Base-by-base conservation (phyloP, 768 basidiomycete genomes). In the Hydnomerulius pinastri region DNA sequence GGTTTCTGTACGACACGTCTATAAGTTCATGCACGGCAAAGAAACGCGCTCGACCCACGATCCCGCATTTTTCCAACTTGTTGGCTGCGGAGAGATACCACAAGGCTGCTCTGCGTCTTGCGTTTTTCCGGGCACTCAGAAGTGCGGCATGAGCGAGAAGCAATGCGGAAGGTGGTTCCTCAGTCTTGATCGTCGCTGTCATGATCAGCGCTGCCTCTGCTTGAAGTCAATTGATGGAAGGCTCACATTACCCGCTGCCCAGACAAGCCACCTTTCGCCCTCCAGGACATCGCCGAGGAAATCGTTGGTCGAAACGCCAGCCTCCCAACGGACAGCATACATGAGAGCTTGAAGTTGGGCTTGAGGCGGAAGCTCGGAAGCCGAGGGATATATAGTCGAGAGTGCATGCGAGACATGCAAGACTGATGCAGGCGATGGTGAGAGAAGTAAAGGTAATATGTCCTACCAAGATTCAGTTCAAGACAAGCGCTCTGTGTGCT, bases 221-320 rank as follows among this genome's bases (percentile, higher is more conserved):
- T n/a, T 24, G 18, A 20, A 20, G 4, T 7, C 25, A 27, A 35
- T n/a, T 24, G 27, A 57, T 27, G 28, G 55, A 21, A 33, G 46
- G 77, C 84, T 50, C 72, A 92, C 90, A 68, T 82, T 83, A 56
- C 85, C 86, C 21, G 91, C 89, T 35, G 91, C 90, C 83, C 83
- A 89, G 15, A 90, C 87, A 5, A 93, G 71, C 91, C 91, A 93
- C 48, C 87, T 75, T 56, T 93, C 91, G 2, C 90, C 91, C 59
- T 88, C 87, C 25, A 91, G 62, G 10, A 71, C 60, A 40, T 73
- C 66, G 40, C 75, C 71, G 12, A 83, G 57, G 61, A 93, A 87
- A 47, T 90, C 87, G 12, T 64, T 65, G 17, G 62, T 66, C 12
- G 73, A 61, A 30, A 92, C 83, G 3, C 82, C 83, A 23, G 73